Conservation (phyloP, 345 rosid genomes). For the Fremontodendron californicum region DNA sequence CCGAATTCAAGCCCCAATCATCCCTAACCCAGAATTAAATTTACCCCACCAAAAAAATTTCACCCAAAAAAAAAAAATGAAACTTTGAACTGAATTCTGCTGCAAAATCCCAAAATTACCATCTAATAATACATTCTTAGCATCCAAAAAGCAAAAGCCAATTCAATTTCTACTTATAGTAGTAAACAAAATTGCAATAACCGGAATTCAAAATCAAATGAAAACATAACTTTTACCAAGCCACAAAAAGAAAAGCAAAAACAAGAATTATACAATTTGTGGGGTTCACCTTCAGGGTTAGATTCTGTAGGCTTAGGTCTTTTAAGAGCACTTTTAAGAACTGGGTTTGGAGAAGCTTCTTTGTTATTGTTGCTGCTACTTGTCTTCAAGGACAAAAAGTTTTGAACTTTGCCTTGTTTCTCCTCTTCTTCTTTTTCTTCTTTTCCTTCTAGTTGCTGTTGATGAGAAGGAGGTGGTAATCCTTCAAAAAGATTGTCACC, state of each 20-base stretch:
- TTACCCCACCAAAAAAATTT: background rate
- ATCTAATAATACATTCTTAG: background rate
- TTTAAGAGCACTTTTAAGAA: slow-evolving; percentile 79
- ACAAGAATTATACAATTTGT: background rate
- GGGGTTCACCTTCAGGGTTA: slow-evolving; percentile 22
- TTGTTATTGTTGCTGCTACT: slow-evolving; percentile 11
- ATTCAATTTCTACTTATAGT: background rate
- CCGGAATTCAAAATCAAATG: background rate
- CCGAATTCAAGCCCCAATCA: background rate
- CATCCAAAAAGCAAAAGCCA: background rate
- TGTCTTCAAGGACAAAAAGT: slow-evolving; percentile 11
- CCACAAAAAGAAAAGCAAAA: background rate
- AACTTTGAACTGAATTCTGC: background rate
- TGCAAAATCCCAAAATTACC: background rate
- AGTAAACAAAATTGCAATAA: slow-evolving; percentile 8
- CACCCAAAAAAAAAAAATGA: background rate
- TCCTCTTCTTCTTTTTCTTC: no score
- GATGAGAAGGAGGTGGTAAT: slow-evolving; percentile 76
- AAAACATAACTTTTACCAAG: background rate
- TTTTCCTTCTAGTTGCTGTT: slow-evolving; percentile 23
- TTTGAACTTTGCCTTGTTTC: background rate
- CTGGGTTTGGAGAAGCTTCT: slow-evolving; percentile 35
- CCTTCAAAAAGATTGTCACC: slow-evolving; percentile 76
- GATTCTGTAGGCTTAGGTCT: slow-evolving; percentile 51
- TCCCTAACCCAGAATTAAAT: background rate